phyloP scores from a whole-genome alignment of 2,329 filamentous ascomycete species.

The Teratosphaeria destructans region DNA sequence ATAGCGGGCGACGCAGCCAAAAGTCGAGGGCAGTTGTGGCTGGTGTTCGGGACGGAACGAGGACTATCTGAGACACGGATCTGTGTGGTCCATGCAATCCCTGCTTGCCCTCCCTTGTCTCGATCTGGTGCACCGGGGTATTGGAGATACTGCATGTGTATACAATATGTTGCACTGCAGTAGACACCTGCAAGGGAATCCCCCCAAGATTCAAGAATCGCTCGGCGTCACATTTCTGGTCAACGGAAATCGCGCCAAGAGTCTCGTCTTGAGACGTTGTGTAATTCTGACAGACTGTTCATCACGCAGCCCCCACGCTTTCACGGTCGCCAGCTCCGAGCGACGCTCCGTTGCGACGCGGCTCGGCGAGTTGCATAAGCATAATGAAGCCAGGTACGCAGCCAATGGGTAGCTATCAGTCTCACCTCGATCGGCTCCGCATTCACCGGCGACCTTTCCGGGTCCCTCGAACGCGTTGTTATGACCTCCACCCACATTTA shows the following conservation, averaged over 20 bases:
- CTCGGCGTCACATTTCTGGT: no score
- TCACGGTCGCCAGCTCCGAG: neutral
- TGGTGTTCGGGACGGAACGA: neutral
- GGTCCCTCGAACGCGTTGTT: neutral
- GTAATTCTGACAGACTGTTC: no score
- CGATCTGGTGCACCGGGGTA: neutral
- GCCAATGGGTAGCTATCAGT: neutral
- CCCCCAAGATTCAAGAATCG: no score
- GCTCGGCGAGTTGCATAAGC: neutral
- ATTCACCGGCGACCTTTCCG: constrained; percentile 4
- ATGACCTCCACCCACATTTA: no score
- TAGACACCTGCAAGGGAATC: neutral
- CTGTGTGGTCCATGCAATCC: no score
- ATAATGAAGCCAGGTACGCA: neutral
- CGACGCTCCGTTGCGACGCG: neutral
- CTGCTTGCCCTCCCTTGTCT: neutral
- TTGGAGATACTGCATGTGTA: no score
- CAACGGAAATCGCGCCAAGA: no score
- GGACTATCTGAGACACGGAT: no score
- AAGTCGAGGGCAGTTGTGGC: neutral
- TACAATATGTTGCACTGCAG: neutral
- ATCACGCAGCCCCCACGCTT: no score
- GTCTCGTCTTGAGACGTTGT: no score
- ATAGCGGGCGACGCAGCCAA: neutral
- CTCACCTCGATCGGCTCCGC: constrained; percentile 14